A percentile compares a stretch with the other conserved stretches of the same genome.
phyloP scores from a whole-genome alignment of 2,329 filamentous ascomycete species.

The Cladosporium sp. region DNA sequence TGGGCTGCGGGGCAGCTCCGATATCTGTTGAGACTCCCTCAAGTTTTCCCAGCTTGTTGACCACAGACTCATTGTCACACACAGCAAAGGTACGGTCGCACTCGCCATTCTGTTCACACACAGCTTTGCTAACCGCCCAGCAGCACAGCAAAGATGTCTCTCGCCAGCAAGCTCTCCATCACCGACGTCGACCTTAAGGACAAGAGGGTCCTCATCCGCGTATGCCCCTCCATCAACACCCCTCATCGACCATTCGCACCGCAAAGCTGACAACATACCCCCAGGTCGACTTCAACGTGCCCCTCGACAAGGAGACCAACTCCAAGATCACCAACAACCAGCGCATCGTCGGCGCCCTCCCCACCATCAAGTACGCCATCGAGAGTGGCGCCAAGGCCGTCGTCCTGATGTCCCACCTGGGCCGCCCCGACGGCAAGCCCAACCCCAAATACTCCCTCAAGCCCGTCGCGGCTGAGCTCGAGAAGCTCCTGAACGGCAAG shows the following conservation, averaged over 20 bases:
- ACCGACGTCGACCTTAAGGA: conserved; percentile 93
- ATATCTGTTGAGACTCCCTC: neutral
- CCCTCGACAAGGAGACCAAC: conserved; percentile 77
- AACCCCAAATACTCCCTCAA: conserved; percentile 93
- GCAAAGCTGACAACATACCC: conserved; percentile 2
- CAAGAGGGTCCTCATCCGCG: conserved; percentile 96
- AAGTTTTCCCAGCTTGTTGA: neutral
- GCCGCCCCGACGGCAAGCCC: conserved; percentile 82
- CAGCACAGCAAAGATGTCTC: conserved; percentile 65
- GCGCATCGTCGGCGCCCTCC: conserved; percentile 83
- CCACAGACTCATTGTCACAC: conserved; percentile 2
- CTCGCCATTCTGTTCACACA: too few relatives aligned
- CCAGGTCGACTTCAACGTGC: conserved; percentile 99
- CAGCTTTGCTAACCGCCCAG: neutral
- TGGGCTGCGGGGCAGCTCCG: neutral
- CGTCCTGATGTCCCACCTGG: conserved; percentile 96
- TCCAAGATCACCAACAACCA: conserved; percentile 91
- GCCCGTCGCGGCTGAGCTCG: conserved; percentile 76
- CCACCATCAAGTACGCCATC: conserved; percentile 36
- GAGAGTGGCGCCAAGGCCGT: conserved; percentile 55
- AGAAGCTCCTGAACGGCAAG: conserved; percentile 70
- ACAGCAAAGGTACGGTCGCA: neutral
- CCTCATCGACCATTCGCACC: neutral
- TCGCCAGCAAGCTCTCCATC: conserved; percentile 96
- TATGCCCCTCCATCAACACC: conserved; percentile 32